Conservation (phyloP, 176 grass and related monocot species). For the Paspalum vaginatum region DNA sequence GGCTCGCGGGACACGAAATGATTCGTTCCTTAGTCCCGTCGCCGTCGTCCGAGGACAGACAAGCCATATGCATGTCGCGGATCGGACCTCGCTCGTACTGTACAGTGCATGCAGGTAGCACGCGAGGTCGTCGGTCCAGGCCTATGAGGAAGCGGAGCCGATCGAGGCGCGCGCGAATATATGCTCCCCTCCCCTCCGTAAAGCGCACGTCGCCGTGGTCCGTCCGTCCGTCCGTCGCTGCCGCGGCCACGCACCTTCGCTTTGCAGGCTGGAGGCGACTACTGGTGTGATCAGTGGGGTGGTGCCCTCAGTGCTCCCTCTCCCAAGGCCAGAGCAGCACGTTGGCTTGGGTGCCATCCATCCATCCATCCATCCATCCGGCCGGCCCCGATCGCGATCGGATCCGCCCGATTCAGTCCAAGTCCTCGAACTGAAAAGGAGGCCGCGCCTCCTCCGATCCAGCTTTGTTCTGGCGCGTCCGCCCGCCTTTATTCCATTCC, state of each 20-base stretch:
- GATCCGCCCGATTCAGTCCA: slow-evolving; percentile 26
- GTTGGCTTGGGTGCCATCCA: slow-evolving; percentile 21
- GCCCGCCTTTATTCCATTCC: slow-evolving; percentile 41
- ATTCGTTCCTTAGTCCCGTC: slow-evolving; percentile 33
- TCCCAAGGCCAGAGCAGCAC: background rate
- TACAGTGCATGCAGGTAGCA: background rate
- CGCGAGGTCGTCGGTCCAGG: background rate
- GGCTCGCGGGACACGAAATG: background rate
- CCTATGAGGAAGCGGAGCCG: background rate
- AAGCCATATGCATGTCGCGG: background rate
- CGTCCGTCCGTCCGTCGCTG: slow-evolving; percentile 13
- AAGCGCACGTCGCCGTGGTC: slow-evolving; percentile 41
- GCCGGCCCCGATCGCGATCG: background rate
- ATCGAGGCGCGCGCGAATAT: slow-evolving; percentile 25
- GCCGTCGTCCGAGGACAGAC: slow-evolving; percentile 12
- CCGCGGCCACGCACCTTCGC: background rate
- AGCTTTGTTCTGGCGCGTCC: slow-evolving; percentile 26
- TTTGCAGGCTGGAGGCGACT: slow-evolving; percentile 46
- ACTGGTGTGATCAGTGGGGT: background rate
- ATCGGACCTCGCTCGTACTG: too few relatives aligned
- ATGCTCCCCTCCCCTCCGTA: slow-evolving; percentile 25
- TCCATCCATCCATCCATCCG: background rate
- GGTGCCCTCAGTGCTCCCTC: too few relatives aligned
- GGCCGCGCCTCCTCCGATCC: background rate
- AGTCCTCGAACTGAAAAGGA: slow-evolving; percentile 25